Evolutionary conservation across 495 filamentous ascomycete species (phyloP).

Genomic region (Aspergillus steynii): DNA sequence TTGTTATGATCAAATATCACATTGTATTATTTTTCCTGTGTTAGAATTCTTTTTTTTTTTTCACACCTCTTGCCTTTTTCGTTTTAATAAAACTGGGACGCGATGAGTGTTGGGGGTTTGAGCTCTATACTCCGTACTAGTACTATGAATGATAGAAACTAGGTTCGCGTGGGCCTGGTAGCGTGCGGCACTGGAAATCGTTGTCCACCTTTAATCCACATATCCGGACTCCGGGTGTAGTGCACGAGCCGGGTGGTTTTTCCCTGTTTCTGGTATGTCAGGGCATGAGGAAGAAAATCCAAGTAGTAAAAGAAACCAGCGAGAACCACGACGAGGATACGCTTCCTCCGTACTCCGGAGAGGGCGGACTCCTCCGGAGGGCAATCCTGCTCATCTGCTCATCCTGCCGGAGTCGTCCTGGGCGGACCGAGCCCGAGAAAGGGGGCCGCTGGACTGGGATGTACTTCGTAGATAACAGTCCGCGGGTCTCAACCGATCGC

Average conservation of each 20-base stretch:
- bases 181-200: slow-evolving; percentile 1
- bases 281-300: too few species aligned
- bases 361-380: too few species aligned
- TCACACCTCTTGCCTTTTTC: not conserved
- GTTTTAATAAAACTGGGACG: slow-evolving; percentile 32
- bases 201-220: too few species aligned
- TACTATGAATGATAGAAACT: slow-evolving; percentile 49
- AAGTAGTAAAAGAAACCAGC: too few species aligned
- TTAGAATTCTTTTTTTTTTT: slow-evolving; percentile 15
- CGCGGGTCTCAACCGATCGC: not conserved
- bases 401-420: too few species aligned
- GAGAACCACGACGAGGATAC: too few species aligned
- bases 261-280: too few species aligned
- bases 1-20: slow-evolving; percentile 20
- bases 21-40: slow-evolving; percentile 29
- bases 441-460: not conserved
- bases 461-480: not conserved
- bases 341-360: too few species aligned
- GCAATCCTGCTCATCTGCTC: too few species aligned
- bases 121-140: slow-evolving; percentile 24
- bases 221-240: too few species aligned
- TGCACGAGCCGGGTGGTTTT: too few species aligned
- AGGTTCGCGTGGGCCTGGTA: slow-evolving; percentile 50
- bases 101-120: slow-evolving; percentile 35
- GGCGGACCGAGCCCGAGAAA: not conserved